Evolutionary conservation across 75 land plant species (phyloP).

Genomic region (Cunninghamia lanceolata): DNA sequence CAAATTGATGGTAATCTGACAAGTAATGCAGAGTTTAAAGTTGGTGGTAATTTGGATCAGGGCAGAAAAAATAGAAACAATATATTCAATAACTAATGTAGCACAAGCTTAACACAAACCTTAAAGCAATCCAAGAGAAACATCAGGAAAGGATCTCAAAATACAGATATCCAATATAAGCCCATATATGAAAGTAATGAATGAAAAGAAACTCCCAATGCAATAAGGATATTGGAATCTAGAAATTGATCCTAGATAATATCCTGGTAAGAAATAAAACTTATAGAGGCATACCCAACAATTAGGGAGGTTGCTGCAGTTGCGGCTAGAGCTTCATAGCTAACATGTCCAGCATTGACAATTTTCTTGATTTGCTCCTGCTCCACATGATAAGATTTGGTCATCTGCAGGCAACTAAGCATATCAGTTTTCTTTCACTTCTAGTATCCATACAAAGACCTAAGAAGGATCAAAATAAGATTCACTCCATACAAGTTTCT

Average conservation of each 20-base stretch:
- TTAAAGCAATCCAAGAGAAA: neutral
- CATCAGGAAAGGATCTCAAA: neutral
- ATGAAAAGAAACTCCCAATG: neutral
- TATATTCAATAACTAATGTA: neutral
- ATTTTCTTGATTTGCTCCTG: conserved; percentile 46
- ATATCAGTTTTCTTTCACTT: neutral
- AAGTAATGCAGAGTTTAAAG: neutral
- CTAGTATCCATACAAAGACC: neutral
- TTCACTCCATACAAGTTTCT: neutral
- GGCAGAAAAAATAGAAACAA: neutral
- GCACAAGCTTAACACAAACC: neutral
- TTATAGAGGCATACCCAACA: conserved; percentile 36
- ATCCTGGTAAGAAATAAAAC: neutral
- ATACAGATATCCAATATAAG: neutral
- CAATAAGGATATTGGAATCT: neutral
- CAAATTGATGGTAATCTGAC: neutral
- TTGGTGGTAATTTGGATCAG: neutral
- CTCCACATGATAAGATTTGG: conserved; percentile 20
- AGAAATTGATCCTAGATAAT: neutral
- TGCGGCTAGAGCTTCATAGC: conserved; percentile 34
- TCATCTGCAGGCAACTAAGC: conserved; percentile 37
- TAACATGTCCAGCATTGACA: conserved; percentile 39
- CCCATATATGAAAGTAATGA: neutral
- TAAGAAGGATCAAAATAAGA: neutral
- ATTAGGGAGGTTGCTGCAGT: conserved; percentile 48